Evolutionary conservation across 257 asterid species (phyloP).

Genomic region (Capsicum pubescens): DNA sequence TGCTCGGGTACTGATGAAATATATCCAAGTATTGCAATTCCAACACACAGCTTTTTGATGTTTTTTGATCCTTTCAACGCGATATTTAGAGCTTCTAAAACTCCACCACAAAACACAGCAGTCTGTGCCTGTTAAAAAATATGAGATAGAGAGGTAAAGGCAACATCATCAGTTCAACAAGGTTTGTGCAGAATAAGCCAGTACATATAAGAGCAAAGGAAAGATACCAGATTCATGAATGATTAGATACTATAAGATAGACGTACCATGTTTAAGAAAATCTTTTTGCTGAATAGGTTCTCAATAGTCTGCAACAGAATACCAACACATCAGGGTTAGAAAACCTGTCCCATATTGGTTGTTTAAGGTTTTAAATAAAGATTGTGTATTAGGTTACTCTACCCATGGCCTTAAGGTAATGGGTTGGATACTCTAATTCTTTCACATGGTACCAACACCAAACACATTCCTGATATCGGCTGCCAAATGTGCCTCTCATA

Average conservation of each 20-base stretch:
- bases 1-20: slow-evolving; percentile 72
- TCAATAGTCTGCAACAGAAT: slow-evolving; percentile 78
- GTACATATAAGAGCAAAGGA: not conserved
- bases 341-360: not conserved
- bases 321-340: not conserved
- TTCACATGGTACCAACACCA: slow-evolving; percentile 1
- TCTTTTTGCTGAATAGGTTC: slow-evolving; percentile 85
- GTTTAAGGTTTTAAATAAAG: not conserved
- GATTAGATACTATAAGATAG: not conserved
- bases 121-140: slow-evolving; percentile 60
- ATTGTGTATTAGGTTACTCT: not conserved
- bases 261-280: slow-evolving; percentile 61
- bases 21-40: slow-evolving; percentile 89
- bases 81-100: slow-evolving; percentile 63
- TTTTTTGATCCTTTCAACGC: slow-evolving; percentile 91
- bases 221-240: not conserved
- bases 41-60: slow-evolving; percentile 75
- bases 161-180: not conserved
- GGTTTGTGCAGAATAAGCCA: not conserved
- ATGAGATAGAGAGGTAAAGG: not conserved
- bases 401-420: not conserved
- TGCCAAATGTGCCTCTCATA: not conserved
- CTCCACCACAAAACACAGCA: slow-evolving; percentile 65
- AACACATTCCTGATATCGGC: not conserved
- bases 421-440: not conserved